phyloP scores from a whole-genome alignment of 2,329 filamentous ascomycete genomes.

The Beauveria varroae region DNA sequence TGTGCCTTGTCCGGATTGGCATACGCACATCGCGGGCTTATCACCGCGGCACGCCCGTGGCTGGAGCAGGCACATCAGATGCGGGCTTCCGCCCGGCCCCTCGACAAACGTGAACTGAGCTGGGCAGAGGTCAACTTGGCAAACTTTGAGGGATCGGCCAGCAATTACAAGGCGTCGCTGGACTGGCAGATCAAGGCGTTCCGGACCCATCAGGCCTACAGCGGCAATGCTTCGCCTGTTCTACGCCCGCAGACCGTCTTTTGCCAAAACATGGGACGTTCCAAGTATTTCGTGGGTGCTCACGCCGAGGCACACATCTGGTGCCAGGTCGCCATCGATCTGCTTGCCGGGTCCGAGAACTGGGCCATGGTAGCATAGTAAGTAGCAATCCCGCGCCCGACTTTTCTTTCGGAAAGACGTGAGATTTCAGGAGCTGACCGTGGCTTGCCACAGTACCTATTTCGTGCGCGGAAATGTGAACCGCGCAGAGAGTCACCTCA shows the following conservation, averaged over 20 bases:
- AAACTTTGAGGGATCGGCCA: not conserved
- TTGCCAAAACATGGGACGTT: not conserved
- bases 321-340: not conserved
- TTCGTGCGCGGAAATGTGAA: not conserved
- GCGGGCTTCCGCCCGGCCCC: not conserved
- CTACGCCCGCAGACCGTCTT: not conserved
- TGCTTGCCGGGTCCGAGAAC: not conserved
- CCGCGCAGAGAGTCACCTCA: not conserved
- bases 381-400: not conserved
- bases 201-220: not conserved
- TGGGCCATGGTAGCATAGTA: conserved; percentile 1
- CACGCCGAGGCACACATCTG: not conserved
- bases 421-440: no score
- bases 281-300: not conserved
- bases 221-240: not conserved
- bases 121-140: not conserved
- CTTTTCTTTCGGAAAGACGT: no score
- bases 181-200: not conserved
- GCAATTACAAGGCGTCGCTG: not conserved
- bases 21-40: not conserved
- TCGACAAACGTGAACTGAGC: not conserved
- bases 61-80: not conserved
- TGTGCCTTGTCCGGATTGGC: not conserved
- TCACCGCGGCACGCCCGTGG: not conserved
- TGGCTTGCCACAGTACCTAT: not conserved